Conservation (phyloP, 257 asterid species). For the Fraxinus americana region DNA sequence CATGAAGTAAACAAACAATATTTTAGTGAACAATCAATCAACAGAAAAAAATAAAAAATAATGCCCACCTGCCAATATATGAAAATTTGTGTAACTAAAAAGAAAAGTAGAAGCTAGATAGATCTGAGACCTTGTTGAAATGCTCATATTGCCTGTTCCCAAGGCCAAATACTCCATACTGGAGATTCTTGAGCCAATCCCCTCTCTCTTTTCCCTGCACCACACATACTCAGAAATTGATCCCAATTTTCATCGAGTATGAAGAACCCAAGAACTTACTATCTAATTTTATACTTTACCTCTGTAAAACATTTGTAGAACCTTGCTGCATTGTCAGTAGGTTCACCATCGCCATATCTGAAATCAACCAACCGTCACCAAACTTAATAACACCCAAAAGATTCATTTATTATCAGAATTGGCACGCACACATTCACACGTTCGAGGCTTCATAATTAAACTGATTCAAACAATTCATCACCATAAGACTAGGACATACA, state of each 20-base stretch:
- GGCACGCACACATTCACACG: conserved; percentile 9
- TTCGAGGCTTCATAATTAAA: neutral
- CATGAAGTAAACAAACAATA: conserved; percentile 21
- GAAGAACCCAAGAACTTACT: neutral
- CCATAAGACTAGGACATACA: neutral
- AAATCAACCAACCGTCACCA: conserved; percentile 53
- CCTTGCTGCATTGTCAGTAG: conserved; percentile 97
- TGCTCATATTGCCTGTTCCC: conserved; percentile 99
- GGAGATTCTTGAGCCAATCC: conserved; percentile 75
- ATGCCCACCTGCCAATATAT: neutral
- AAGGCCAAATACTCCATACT: conserved; percentile 92
- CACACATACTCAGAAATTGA: conserved; percentile 24
- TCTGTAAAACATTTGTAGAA: conserved; percentile 95
- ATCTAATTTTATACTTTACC: conserved; percentile 41
- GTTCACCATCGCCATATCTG: conserved; percentile 99
- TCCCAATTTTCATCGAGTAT: conserved; percentile 21
- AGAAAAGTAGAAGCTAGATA: neutral
- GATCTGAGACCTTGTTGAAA: conserved; percentile 80
- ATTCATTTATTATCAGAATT: conserved; percentile 17
- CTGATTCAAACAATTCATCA: neutral
- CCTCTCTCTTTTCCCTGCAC: conserved; percentile 78
- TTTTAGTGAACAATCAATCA: conserved; percentile 8
- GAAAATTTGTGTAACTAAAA: neutral
- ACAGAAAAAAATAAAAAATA: neutral
- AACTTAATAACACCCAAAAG: conserved; percentile 29